Evolutionary conservation across 1,139 yeast genomes (phyloP), one percentile per base, ranked within the genome.

Genomic region (Diutina catenulata): DNA sequence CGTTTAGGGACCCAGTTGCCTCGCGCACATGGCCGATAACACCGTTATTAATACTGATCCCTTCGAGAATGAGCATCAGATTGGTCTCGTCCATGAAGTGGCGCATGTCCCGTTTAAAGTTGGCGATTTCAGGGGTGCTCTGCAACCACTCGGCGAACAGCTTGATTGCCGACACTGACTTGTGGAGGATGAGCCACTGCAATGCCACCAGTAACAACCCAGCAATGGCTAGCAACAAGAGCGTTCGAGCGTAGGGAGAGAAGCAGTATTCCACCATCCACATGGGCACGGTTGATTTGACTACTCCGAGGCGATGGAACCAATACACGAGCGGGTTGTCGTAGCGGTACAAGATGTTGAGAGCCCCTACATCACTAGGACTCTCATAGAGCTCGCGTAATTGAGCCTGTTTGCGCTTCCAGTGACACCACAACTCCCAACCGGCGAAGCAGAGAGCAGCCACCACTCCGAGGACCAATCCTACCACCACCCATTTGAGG

Each of bases 291-390:
- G 13, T n/a, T 3, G 35, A 11, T 4, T 11, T 4, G 6, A 31
- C 18, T 8, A 20, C 9, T 5, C 35, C 24, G n/a, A 31, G 14
- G 7, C 35, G 35, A n/a, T 31, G 25, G 3, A 15, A 15, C 35
- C 35, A 31, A 9, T 19, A 31, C 7, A 31, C 18, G 11, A 20
- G n/a, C 7, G 35, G 35, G 35, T 31, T 31, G 6, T 21, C 35
- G 21, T 21, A 31, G 3, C 35, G 35, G 14, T 6, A 31, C 24
- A 31, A n/a, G 14, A 31, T 18, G 5, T n/a, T 18, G 7, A 13
- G 5, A 4, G 5, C 9, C n/a, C 13, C 15, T 8, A 21, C 24
- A 13, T 21, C 11, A n/a, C 6, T 21, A 4, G 18, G 15, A 21
- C 24, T 18, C 5, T 9, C 25, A 2, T 11, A 15, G 18, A 31